A percentile compares a stretch with the other conserved stretches of the same genome.
phyloP scores from a whole-genome alignment of 164 flowering plant species.

The Macadamia tetraphylla region DNA sequence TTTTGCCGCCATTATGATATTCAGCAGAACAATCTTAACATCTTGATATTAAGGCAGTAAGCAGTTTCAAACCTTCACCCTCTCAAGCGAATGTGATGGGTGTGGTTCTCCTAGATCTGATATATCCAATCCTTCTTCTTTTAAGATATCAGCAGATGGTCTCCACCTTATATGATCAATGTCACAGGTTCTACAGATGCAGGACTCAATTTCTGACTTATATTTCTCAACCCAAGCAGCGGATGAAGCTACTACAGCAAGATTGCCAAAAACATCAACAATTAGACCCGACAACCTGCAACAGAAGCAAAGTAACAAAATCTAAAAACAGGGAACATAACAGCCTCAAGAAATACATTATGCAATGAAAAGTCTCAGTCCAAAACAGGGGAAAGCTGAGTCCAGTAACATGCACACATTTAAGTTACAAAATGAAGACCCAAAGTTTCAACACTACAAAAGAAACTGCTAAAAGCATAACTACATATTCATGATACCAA shows the following conservation, averaged over 20 bases:
- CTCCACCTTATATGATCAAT: slow-evolving; percentile 75
- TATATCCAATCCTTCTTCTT: slow-evolving; percentile 80
- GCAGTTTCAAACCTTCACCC: slow-evolving; percentile 49
- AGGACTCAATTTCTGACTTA: slow-evolving; percentile 54
- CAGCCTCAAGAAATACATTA: too few species aligned
- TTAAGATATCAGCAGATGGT: slow-evolving; percentile 74
- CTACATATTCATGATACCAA: too few species aligned
- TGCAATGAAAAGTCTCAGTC: too few species aligned
- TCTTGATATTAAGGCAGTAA: background rate
- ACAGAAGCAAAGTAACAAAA: background rate
- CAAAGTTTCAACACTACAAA: too few species aligned
- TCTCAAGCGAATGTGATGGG: slow-evolving; percentile 31
- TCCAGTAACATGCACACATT: too few species aligned
- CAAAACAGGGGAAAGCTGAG: too few species aligned
- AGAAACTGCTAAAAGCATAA: too few species aligned
- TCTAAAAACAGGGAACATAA: too few species aligned
- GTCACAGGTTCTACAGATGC: slow-evolving; percentile 37
- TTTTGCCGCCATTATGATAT: too few species aligned
- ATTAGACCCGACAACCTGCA: slow-evolving; percentile 88
- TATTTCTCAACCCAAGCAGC: slow-evolving; percentile 99
- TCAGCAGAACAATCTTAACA: too few species aligned
- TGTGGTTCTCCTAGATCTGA: slow-evolving; percentile 29
- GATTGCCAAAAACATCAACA: slow-evolving; percentile 82
- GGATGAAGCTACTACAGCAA: slow-evolving; percentile 92
- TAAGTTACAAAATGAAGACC: too few species aligned